Evolutionary conservation across 306 rosid genomes (phyloP).

Genomic region (Trichosanthes cucumerina): DNA sequence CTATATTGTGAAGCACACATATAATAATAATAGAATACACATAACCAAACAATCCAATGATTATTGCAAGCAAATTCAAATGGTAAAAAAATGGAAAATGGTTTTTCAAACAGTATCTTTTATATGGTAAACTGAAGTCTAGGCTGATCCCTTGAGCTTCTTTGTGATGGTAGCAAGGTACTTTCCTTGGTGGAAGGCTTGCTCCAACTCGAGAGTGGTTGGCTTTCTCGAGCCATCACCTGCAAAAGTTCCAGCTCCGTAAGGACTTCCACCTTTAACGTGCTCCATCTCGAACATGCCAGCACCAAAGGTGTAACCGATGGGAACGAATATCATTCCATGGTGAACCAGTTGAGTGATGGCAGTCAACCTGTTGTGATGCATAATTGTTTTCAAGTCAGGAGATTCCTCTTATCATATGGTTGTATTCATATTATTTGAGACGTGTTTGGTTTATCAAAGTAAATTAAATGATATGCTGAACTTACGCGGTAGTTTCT

Average conservation of each 20-base stretch:
- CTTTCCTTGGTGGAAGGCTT: conserved; percentile 94
- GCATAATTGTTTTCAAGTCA: neutral
- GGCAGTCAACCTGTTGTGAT: conserved; percentile 64
- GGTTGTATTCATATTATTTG: neutral
- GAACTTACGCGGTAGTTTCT: conserved; percentile 90
- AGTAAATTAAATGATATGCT: neutral
- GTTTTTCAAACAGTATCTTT: conserved; percentile 20
- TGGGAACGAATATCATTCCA: conserved; percentile 85
- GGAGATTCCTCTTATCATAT: neutral
- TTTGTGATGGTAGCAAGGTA: conserved; percentile 74
- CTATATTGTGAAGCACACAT: conserved; percentile 35
- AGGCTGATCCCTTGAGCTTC: conserved; percentile 82
- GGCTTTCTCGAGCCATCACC: conserved; percentile 95
- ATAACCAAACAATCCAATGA: conserved; percentile 19
- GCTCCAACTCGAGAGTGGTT: conserved; percentile 62
- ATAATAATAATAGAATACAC: conserved; percentile 16
- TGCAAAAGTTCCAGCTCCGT: conserved; percentile 87
- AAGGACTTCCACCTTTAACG: conserved; percentile 96
- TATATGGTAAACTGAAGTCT: neutral
- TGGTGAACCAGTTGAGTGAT: conserved; percentile 93
- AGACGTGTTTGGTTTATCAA: neutral
- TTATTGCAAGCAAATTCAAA: conserved; percentile 22
- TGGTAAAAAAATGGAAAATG: conserved; percentile 32
- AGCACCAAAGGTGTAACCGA: conserved; percentile 82
- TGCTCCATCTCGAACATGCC: conserved; percentile 95